Conservation (phyloP, 345 rosid species). For the Trapa bicornis region DNA sequence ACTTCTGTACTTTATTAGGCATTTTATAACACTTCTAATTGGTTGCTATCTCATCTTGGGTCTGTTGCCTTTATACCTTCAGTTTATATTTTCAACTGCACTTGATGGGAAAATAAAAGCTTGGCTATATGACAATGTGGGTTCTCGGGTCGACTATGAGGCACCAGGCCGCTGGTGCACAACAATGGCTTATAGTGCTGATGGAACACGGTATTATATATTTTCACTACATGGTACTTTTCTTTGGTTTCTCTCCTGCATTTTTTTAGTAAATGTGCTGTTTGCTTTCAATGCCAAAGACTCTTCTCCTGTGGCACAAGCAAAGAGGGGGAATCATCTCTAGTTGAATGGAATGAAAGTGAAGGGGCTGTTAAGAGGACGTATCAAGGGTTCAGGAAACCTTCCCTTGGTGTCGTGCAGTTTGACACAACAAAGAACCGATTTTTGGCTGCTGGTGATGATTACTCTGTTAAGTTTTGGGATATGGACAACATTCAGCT, state of each 20-base stretch:
- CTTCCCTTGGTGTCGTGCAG: conserved; percentile 27
- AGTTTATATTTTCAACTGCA: conserved; percentile 52
- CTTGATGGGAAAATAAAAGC: conserved; percentile 44
- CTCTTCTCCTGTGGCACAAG: conserved; percentile 36
- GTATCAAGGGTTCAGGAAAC: conserved; percentile 27
- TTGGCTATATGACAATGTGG: conserved; percentile 27
- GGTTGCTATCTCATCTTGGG: neutral
- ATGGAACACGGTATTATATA: conserved; percentile 23
- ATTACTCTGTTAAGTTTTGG: conserved; percentile 28
- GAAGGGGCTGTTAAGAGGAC: conserved; percentile 26
- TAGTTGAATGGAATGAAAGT: conserved; percentile 43
- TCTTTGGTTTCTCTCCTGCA: neutral
- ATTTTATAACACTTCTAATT: neutral
- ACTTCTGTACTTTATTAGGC: neutral
- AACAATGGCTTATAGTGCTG: conserved; percentile 29
- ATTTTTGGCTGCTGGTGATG: conserved; percentile 34
- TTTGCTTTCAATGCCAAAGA: conserved; percentile 8
- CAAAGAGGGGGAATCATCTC: conserved; percentile 26
- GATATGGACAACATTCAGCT: conserved; percentile 28
- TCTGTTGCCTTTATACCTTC: neutral
- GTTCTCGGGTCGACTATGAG: conserved; percentile 28
- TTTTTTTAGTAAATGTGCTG: neutral
- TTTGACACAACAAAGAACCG: conserved; percentile 29
- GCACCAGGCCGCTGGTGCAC: conserved; percentile 26
- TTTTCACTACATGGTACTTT: neutral